Conservation (phyloP, 2,329 filamentous ascomycete species). For the Microsporum canis region DNA sequence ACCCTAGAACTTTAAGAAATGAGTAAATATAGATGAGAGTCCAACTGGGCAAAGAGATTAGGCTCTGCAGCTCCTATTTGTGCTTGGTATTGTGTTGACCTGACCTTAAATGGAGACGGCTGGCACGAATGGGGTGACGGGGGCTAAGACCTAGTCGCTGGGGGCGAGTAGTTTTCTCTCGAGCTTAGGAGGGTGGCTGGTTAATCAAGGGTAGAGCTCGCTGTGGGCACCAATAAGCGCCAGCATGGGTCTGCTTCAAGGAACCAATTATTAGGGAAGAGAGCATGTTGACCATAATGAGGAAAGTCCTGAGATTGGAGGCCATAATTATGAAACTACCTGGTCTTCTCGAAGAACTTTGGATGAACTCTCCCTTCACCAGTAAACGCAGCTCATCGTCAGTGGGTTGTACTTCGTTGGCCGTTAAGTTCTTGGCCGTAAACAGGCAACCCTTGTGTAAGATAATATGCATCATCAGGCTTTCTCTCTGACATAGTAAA, state of each 20-base stretch:
- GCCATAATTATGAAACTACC: neutral
- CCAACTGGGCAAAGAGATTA: constrained; percentile 3
- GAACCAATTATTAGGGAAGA: neutral
- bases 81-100: constrained; percentile 4
- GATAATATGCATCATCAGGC: neutral
- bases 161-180: constrained; percentile 1
- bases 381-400: neutral
- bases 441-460: neutral
- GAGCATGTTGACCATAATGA: neutral
- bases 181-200: constrained; percentile 10
- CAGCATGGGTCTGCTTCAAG: constrained; percentile 9
- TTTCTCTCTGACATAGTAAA: neutral
- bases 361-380: neutral
- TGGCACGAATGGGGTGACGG: constrained; percentile 1
- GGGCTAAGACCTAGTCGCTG: neutral
- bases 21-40: neutral
- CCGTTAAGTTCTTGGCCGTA: neutral
- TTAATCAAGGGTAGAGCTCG: constrained; percentile 7
- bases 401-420: neutral
- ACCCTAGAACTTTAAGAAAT: neutral
- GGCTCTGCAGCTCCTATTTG: constrained; percentile 6
- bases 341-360: neutral
- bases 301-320: neutral
- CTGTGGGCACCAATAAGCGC: constrained; percentile 9
- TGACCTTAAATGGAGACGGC: neutral